Percentiles rank a stretch among this genome's conserved stretches.
Conservation (phyloP, 495 filamentous ascomycete genomes). For the Pseudomonodictys pantanalensis region DNA sequence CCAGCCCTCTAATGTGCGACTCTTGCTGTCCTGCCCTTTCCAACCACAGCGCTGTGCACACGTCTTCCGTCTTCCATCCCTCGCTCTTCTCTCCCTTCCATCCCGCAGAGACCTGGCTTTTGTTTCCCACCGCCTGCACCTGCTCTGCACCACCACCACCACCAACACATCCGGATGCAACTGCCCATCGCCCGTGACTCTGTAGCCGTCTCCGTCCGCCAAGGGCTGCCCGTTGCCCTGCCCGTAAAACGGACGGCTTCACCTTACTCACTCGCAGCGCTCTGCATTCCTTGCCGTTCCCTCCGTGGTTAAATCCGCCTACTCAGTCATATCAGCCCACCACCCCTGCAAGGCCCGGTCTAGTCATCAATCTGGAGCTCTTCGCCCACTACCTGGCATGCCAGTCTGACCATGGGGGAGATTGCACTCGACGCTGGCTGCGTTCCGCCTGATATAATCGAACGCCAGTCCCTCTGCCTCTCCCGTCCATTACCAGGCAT, state of each 20-base stretch:
- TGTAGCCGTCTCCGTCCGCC: too few species aligned
- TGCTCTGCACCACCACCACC: not conserved
- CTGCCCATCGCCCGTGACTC: too few species aligned
- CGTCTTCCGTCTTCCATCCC: slow-evolving; percentile 1
- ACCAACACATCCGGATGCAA: too few species aligned
- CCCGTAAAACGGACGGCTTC: not conserved
- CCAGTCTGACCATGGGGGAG: slow-evolving; percentile 8
- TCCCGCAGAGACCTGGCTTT: not conserved
- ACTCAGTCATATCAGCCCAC: not conserved
- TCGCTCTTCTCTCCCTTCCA: slow-evolving; percentile 1
- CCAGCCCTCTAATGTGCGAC: slow-evolving; percentile 13
- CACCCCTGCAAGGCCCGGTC: not conserved
- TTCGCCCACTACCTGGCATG: too few species aligned
- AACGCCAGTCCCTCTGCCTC: slow-evolving; percentile 34
- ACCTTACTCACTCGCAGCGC: not conserved
- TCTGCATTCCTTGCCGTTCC: not conserved
- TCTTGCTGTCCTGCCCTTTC: not conserved
- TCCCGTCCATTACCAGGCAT: slow-evolving; percentile 31
- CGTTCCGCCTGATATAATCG: slow-evolving; percentile 32
- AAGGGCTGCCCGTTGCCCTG: too few species aligned
- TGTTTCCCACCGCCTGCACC: not conserved
- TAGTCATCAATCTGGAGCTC: not conserved
- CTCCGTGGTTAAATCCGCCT: not conserved
- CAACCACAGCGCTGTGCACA: slow-evolving; percentile 1
- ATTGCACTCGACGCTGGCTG: slow-evolving; percentile 6